phyloP scores from a whole-genome alignment of 2,329 filamentous ascomycete species.

The Gnomoniopsis sp. region DNA sequence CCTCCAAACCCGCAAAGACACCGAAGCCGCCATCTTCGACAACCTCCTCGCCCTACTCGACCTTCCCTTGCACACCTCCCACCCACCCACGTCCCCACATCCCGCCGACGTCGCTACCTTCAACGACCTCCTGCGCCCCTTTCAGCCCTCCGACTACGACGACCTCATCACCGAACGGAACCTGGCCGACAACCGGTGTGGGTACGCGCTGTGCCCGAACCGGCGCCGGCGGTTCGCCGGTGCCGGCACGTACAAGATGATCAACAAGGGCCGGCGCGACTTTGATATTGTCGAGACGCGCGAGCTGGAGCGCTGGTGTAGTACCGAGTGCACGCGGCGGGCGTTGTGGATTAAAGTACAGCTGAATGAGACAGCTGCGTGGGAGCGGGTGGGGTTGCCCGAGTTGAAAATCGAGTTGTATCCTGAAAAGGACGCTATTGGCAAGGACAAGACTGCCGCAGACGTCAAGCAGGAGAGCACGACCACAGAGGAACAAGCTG shows the following conservation, averaged over 20 bases:
- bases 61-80: constrained; percentile 39
- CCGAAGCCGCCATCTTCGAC: constrained; percentile 70
- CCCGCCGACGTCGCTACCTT: constrained; percentile 62
- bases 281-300: constrained; percentile 67
- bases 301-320: constrained; percentile 85
- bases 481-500: constrained; percentile 14
- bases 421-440: constrained; percentile 54
- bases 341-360: constrained; percentile 88
- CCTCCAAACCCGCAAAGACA: constrained; percentile 77
- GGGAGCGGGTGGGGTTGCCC: constrained; percentile 66
- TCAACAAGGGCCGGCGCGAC: constrained; percentile 48
- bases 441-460: not conserved
- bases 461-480: not conserved
- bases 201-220: constrained; percentile 74
- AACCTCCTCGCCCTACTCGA: constrained; percentile 69
- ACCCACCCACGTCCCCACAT: constrained; percentile 46
- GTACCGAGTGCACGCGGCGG: constrained; percentile 69
- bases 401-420: constrained; percentile 55
- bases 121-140: constrained; percentile 63
- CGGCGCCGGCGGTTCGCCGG: constrained; percentile 55
- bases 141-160: constrained; percentile 87
- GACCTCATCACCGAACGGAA: constrained; percentile 86
- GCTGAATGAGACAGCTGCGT: constrained; percentile 78
- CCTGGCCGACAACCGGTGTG: constrained; percentile 83
- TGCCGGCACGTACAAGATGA: constrained; percentile 66